Base-by-base conservation (phyloP, 805 yeast species). In the Candida oleophila region DNA sequence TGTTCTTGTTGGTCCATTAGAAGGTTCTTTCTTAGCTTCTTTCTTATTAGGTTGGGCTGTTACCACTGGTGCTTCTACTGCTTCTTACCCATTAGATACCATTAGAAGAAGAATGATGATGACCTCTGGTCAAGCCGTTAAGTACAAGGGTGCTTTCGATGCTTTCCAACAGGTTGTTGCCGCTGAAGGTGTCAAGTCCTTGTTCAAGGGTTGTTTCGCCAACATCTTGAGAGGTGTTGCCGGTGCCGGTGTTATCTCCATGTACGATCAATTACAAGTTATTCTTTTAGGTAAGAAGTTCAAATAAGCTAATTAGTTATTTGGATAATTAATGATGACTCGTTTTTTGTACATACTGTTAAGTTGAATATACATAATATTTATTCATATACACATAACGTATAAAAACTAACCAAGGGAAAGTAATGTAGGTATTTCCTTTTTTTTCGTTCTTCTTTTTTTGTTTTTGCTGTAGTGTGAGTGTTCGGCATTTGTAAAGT, bases 41-140 rank as follows among this genome's bases (percentile, higher is more conserved):
- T 90, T 90, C 96, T 74, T 85, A 68, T 83, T 90, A 73, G 97
- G 97, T 78, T 90, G 97, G 97, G 81, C 83, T 75, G 97, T 90
- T 68, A 90, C 97, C 76, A 90, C 96, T 60, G 96, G 90, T 85
- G 96, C 97, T 68, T 91, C 97, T 64, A 89, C 97, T 60, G 96
- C 96, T 73, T 89, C 97, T 72, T 90, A 90, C 87, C 97, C 97
- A 83, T 87, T 91, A 77, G 97, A 90, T 80, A 90, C 97, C 70
- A 90, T 90, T 71, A 91, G 97, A 87, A 89, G 97, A 88, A 89
- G 97, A 87, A 90, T 90, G 97, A 90, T 90, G 97, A 90, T 90
- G 97, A 90, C 97, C 65, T 91, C 97, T 62, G 97, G 97, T 77
- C 96, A 89, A 81, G 96, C 96, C 68, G 96, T 90, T 66, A 90